Percentiles rank a stretch among this genome's conserved stretches.
phyloP scores from a whole-genome alignment of 352 stramenopile genomes.

The Phytophthora citricola region DNA sequence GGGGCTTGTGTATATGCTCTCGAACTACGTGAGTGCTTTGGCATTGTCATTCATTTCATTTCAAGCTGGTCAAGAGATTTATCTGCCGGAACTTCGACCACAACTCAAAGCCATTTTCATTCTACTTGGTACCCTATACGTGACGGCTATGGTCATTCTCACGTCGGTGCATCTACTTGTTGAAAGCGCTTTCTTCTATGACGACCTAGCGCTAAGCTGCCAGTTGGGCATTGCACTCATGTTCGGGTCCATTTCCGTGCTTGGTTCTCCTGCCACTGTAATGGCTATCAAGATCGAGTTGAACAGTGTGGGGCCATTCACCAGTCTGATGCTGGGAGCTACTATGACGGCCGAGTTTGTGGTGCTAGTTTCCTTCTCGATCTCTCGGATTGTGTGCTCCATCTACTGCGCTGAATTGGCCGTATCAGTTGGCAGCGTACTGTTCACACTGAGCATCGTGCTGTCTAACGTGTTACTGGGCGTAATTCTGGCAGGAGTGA shows the following conservation, averaged over 20 bases:
- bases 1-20: conserved; percentile 47
- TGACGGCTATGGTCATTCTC: conserved; percentile 60
- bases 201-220: conserved; percentile 43
- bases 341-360: conserved; percentile 78
- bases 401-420: conserved; percentile 65
- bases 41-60: conserved; percentile 80
- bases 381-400: conserved; percentile 67
- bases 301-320: conserved; percentile 75
- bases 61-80: conserved; percentile 73
- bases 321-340: conserved; percentile 72
- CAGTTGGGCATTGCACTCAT: conserved; percentile 71
- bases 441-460: conserved; percentile 62
- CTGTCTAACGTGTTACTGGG: conserved; percentile 60
- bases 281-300: conserved; percentile 84
- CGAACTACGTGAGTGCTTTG: conserved; percentile 60
- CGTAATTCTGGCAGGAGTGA: conserved; percentile 46
- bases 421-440: conserved; percentile 56
- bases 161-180: conserved; percentile 42
- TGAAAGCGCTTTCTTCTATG: conserved; percentile 63
- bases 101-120: conserved; percentile 67
- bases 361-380: conserved; percentile 71
- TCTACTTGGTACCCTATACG: conserved; percentile 51
- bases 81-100: conserved; percentile 60
- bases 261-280: conserved; percentile 70
- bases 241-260: conserved; percentile 71